Evolutionary conservation across 2,329 filamentous ascomycete species (phyloP).

Genomic region (Emergomyces orientalis): DNA sequence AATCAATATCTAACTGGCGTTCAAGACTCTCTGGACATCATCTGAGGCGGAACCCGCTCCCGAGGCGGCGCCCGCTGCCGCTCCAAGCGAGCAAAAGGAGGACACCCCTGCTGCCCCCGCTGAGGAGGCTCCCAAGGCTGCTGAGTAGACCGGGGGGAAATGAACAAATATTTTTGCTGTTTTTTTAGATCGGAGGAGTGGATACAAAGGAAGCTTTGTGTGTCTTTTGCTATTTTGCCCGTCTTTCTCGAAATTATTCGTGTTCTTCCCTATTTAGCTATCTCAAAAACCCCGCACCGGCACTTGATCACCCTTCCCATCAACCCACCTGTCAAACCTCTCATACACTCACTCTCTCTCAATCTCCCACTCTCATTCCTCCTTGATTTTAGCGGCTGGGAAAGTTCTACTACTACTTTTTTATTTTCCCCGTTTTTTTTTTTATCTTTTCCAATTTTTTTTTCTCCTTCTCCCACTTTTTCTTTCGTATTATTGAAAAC

Average conservation of each 20-base stretch:
- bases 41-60: slow-evolving; percentile 84
- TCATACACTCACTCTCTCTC: not conserved
- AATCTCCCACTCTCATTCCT: slow-evolving; percentile 8
- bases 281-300: not conserved
- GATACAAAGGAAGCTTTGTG: slow-evolving; percentile 13
- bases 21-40: slow-evolving; percentile 94
- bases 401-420: not conserved
- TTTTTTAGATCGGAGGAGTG: slow-evolving; percentile 15
- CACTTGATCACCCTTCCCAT: slow-evolving; percentile 4
- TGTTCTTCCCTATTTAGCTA: not conserved
- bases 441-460: not conserved
- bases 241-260: slow-evolving; percentile 1
- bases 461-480: not conserved
- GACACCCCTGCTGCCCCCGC: slow-evolving; percentile 32
- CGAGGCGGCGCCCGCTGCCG: slow-evolving; percentile 31
- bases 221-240: slow-evolving; percentile 7
- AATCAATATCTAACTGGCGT: slow-evolving; percentile 21
- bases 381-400: slow-evolving; percentile 7
- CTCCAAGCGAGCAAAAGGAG: slow-evolving; percentile 30
- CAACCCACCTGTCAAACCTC: slow-evolving; percentile 13
- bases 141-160: slow-evolving; percentile 30
- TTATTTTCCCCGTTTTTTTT: not conserved
- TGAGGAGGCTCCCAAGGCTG: slow-evolving; percentile 31
- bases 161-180: slow-evolving; percentile 22
- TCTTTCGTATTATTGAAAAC: not conserved